A percentile compares a stretch with the other conserved stretches of the same genome.
phyloP scores from a whole-genome alignment of 176 grass and related monocot species.

The sorghum (Sorghum bicolor) region DNA sequence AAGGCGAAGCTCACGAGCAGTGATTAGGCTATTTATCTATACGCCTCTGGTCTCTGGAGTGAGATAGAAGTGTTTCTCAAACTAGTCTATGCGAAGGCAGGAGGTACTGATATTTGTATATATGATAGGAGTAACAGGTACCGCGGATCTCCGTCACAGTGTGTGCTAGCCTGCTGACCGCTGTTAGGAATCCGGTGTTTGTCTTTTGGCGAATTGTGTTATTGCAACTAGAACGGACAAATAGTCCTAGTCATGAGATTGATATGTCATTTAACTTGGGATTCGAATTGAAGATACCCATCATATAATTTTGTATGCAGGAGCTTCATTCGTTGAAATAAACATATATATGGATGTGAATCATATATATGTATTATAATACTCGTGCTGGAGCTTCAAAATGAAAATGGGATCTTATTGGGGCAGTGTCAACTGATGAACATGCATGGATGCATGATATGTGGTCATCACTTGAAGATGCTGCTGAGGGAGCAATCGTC shows the following conservation, averaged over 20 bases:
- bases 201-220: not conserved
- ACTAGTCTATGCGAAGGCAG: not conserved
- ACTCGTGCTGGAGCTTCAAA: too few relatives aligned
- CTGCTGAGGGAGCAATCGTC: constrained; percentile 78
- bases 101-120: not conserved
- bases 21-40: not conserved
- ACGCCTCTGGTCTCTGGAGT: not conserved
- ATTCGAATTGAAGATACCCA: not conserved
- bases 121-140: not conserved
- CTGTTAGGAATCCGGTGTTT: not conserved
- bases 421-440: not conserved
- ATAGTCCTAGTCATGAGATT: not conserved
- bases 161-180: not conserved
- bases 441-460: not conserved
- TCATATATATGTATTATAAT: too few relatives aligned
- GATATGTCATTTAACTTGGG: not conserved
- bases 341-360: not conserved
- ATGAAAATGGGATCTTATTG: not conserved
- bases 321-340: not conserved
- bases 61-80: not conserved
- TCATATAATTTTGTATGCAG: not conserved
- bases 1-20: not conserved
- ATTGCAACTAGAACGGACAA: not conserved
- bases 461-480: constrained; percentile 38
- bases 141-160: not conserved